phyloP scores from a whole-genome alignment of 768 basidiomycete species.

The Naganishia antarctica region DNA sequence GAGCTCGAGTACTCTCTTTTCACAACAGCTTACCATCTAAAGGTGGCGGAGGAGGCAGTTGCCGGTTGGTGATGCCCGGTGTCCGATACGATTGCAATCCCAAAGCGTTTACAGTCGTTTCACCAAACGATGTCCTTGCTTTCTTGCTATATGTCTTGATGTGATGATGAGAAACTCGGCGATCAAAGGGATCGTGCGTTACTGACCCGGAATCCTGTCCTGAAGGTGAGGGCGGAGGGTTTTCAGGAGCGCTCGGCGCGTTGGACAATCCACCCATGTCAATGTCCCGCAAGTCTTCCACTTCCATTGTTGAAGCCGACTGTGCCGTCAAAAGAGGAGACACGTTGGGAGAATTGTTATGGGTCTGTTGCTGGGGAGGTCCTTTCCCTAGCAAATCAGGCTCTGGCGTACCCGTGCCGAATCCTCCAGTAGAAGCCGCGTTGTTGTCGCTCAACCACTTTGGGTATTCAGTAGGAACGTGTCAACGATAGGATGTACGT shows the following conservation, averaged over 20 bases:
- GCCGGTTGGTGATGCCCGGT: background rate
- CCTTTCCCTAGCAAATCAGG: background rate
- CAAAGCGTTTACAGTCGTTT: background rate
- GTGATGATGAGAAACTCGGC: background rate
- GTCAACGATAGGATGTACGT: background rate
- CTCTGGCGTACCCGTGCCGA: background rate
- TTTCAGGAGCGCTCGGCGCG: background rate
- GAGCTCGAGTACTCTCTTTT: no score
- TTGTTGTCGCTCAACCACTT: constrained; percentile 19
- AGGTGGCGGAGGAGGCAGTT: constrained; percentile 9
- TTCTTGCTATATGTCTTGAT: constrained; percentile 16
- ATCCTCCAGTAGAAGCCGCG: background rate
- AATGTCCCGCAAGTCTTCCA: background rate
- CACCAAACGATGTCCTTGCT: background rate
- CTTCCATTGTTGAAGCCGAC: background rate
- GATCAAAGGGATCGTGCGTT: background rate
- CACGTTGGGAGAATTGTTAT: constrained; percentile 13
- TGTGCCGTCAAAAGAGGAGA: background rate
- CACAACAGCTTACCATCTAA: background rate
- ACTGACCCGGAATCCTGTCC: background rate
- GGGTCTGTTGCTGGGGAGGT: constrained; percentile 13
- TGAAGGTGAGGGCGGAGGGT: background rate
- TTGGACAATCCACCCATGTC: background rate
- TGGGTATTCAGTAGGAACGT: background rate
- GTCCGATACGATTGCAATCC: background rate